Evolutionary conservation across 177 flowering plant species (phyloP), one percentile per base, ranked within the genome.

Genomic region (Vitis hybrid): DNA sequence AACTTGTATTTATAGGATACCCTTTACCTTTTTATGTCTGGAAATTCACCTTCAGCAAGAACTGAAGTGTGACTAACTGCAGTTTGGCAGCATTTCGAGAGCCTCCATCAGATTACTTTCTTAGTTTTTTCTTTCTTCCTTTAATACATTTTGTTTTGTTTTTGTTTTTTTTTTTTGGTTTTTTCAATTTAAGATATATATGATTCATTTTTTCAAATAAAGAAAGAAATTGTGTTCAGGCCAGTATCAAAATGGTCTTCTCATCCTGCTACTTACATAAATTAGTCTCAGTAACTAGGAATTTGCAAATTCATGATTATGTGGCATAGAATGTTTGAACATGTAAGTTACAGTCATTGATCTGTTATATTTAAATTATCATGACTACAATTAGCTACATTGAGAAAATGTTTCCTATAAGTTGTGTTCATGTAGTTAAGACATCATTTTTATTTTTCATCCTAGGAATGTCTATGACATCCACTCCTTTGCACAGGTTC

Each of bases 191-290:
- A 0, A 48, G 2, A 10, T 49, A 8, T 18, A 48, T 50, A 59
- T 66, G 69, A 54, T 66, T 66, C 69, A 66, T 66, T 66, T 19
- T 32, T 32, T 30, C 34, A 12, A 64, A 48, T n/a, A 49, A 64
- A 48, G 55, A 18, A 18, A 26, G 30, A 26, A 64, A 64, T 48
- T 49, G 52, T 49, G 14, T 49, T 26, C 12, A 18, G 5, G 23
- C 12, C 60, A 11, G 5, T 60, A 8, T 0, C 40, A 26, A 60
- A 60, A 23, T 26, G 15, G 11, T 21, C 26, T 10, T 26, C 7
- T 23, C 62, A 60, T 23, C 30, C 15, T 3, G 26, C 34, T 23
- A 21, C 14, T 11, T 21, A 21, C 60, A 23, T 19, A 18, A 57
- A 57, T 6, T 18, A 7, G 60, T 57, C 9, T 17, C 30, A 57